Evolutionary conservation across 768 basidiomycete species (phyloP).

Genomic region (Pulveroboletus sp.): DNA sequence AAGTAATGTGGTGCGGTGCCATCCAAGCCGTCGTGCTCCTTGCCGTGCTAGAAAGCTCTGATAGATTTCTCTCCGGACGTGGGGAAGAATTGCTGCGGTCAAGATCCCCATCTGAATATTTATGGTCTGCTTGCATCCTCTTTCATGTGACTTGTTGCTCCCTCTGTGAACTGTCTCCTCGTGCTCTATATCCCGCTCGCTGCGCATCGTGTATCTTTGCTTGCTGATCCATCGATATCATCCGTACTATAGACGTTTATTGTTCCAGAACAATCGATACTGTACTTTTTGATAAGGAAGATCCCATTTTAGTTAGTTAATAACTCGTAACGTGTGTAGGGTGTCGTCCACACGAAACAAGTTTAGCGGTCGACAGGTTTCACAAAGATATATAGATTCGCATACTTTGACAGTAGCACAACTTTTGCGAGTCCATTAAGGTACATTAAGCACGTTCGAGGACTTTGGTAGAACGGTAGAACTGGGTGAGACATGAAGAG

Average conservation of each 20-base stretch:
- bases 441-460: too few species aligned
- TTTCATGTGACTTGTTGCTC: neutral
- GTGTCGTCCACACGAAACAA: too few species aligned
- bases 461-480: too few species aligned
- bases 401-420: too few species aligned
- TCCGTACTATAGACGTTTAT: neutral
- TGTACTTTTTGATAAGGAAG: too few species aligned
- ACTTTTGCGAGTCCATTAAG: too few species aligned
- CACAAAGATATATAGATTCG: too few species aligned
- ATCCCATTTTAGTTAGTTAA: neutral
- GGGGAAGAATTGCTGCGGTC: neutral
- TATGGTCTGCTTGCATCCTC: too few species aligned
- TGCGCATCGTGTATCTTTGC: neutral
- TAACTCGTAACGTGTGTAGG: too few species aligned
- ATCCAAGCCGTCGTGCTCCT: too few species aligned
- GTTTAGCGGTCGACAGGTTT: too few species aligned
- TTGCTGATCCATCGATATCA: constrained; percentile 10
- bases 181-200: neutral
- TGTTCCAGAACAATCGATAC: neutral
- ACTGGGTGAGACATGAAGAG: too few species aligned
- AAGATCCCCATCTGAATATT: neutral
- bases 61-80: neutral
- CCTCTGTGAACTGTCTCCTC: neutral
- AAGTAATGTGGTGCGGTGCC: constrained; percentile 36
- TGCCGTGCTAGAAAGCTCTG: neutral